Base-by-base conservation (phyloP, 2,329 filamentous ascomycete genomes). In the Fusarium nanum region DNA sequence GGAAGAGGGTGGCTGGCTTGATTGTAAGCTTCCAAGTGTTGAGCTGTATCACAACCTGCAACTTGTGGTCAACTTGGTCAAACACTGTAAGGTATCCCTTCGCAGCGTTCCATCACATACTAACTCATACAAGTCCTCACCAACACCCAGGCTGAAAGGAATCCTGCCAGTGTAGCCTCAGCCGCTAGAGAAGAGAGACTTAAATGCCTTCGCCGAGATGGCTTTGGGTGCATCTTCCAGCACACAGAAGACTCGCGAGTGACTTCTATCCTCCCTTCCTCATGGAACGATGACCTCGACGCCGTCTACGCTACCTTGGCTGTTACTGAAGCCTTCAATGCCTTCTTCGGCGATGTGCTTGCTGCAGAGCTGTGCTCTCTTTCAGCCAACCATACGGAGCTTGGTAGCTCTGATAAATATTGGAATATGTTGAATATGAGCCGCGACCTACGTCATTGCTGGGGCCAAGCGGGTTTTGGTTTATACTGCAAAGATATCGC, bases 171-270 rank as follows among this genome's bases (percentile, higher is more conserved):
- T 12, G 18, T 12, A 2, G 10, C 34, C 18, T n/a, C 18, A 37
- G 18, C 4, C 34, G 34, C 34, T 10, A 11, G 18, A n/a, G 18
- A 12, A 11, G 34, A 37, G 34, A 37, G 34, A 37, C 6, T 4
- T 11, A 37, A 37, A n/a, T 37, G 34, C 6, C 10, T 6, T 6
- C 18, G 18, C 18, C 34, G 18, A 37, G 18, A 37, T 37, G 18
- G n/a, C 11, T n/a, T 6, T n/a, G 10, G 10, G 10, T 37, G 18
- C 18, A 12, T 37, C 34, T 37, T n/a, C 34, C 34, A 37, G 18
- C 34, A n/a, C 34, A 37, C 18, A 37, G 1, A 6, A 6, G 1
- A 1, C 3, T 11, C 34, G 18, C 0, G 6, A n/a, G 18, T n/a
- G 18, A 37, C 34, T n/a, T 37, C 10, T n/a, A n/a, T 37, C 4